phyloP scores from a whole-genome alignment of 2,329 filamentous ascomycete species.

The Colletotrichum spinosum region DNA sequence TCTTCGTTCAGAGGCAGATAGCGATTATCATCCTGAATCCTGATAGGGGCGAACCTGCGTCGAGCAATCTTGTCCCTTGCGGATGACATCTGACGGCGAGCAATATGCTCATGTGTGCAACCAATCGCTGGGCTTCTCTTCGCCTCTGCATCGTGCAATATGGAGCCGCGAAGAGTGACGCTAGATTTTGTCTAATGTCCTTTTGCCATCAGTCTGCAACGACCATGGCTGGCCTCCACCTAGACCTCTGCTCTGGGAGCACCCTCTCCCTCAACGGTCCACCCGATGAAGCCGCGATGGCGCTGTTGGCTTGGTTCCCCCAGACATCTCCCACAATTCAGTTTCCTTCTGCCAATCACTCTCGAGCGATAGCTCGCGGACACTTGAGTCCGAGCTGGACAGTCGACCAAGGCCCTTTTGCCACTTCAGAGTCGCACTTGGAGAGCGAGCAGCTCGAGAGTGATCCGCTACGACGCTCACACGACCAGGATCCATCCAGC shows the following conservation, averaged over 20 bases:
- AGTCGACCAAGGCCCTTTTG: no score
- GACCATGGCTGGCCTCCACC: background rate
- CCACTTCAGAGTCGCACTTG: no score
- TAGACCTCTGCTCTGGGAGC: background rate
- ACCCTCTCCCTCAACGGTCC: constrained; percentile 1
- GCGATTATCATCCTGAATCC: background rate
- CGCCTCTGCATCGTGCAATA: background rate
- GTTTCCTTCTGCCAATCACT: constrained; percentile 21
- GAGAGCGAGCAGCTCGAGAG: no score
- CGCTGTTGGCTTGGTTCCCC: background rate
- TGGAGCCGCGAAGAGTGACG: constrained; percentile 10
- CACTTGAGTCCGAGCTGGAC: background rate
- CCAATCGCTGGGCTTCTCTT: background rate
- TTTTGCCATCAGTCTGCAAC: constrained; percentile 23
- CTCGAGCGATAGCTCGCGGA: constrained; percentile 11
- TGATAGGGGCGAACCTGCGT: background rate
- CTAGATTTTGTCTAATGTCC: constrained; percentile 16
- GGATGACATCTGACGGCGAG: background rate
- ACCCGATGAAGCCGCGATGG: background rate
- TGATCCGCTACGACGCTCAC: no score
- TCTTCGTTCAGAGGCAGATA: background rate
- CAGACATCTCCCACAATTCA: constrained; percentile 14
- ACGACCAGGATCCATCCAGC: no score
- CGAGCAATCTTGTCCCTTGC: background rate
- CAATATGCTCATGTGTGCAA: background rate